Base-by-base conservation (phyloP, 345 rosid species). In the Boechera stricta region DNA sequence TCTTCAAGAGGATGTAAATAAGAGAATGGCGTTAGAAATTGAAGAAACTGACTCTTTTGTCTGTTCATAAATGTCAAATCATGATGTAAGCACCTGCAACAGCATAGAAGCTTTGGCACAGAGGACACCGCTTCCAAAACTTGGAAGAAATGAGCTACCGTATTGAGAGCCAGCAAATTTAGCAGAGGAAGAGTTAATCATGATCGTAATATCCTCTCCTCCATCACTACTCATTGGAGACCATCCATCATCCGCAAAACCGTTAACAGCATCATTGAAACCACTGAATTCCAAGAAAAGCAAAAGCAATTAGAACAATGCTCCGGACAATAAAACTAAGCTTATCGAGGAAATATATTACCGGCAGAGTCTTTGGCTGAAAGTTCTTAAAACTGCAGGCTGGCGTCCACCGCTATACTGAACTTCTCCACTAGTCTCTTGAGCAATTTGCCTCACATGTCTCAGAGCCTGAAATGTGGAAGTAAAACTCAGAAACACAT, bases 61-160 rank as follows among this genome's bases (percentile, higher is more conserved):
- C 28, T 2, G 33, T 45, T 12, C 6, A n/a, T 15, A 32, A 45
- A 35, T 13, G 66, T 32, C 16, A 62, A 69, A 54, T 32, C 57
- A 44, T 21, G 71, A 63, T 54, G 21, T 33, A 41, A 11, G 33
- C 69, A 94, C 98, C 97, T 94, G 98, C 67, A 94, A 82, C 73
- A 94, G 85, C 98, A 94, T 94, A 10, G 97, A 94, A 29, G 97
- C 98, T 83, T 90, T 94, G 49, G 96, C 98, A 77, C 98, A 94
- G 32, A 94, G 89, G 67, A 94, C 95, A 39, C 98, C 98, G 8
- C 97, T 87, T 67, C 97, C 97, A 67, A 87, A 87, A 75, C 87
- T 79, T 6, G 97, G 92, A 67, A 89, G 87, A 77, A 85, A 83
- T 5, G 93, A 81, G 39, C 84, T 62, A 35, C 80, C 84, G 38